Evolutionary conservation across 192 early-diverging fungal species (phyloP), one percentile per base, ranked within the genome.

Genomic region (Podila horticola): DNA sequence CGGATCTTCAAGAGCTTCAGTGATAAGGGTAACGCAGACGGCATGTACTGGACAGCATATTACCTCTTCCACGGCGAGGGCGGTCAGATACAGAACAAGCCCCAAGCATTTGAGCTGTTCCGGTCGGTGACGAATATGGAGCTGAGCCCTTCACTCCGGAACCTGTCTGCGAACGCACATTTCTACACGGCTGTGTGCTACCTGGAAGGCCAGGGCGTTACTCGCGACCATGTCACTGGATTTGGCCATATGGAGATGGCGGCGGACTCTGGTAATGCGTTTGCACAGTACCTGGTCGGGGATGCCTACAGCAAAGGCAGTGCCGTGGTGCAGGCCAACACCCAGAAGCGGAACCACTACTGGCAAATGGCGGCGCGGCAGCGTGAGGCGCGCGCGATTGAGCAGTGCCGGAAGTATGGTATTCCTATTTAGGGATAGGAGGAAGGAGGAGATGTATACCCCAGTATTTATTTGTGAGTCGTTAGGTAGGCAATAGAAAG

Each of bases 191-290:
- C 75, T 3, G 75, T 77, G 33, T 77, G 75, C 33, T 77, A 66
- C 22, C 49, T 77, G 20, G 75, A 77, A 38, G 75, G 75, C 4
- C 69, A 77, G 6, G 75, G 75, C 5, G 64, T 71, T 28, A 58
- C 70, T 26, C 38, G 75, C 12, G 65, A 77, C 58, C 69, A 71
- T 50, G 30, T 38, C 0, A 61, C 69, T 6, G 70, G 76, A 28
- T 79, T 79, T 36, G 76, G 65, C 17, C 76, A 79, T 49, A 79
- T 79, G 76, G 76, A 79, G 49, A 64, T 79, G 60, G 76, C 76
- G n/a, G 76, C 76, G 24, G 63, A 70, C 17, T 63, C 59, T 3
- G 75, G 75, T 5, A 79, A 79, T 59, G 64, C 75, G 34, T 79
- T 72, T 41, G 75, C 75, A 5, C 75, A 79, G 50, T 79, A 62